Percentiles rank a stretch among this genome's conserved stretches.
These are phyloP conservation scores for Tulasnella sp. DNA, from an alignment of 768 basidiomycete species.

Conservation along the genomic window DNA sequence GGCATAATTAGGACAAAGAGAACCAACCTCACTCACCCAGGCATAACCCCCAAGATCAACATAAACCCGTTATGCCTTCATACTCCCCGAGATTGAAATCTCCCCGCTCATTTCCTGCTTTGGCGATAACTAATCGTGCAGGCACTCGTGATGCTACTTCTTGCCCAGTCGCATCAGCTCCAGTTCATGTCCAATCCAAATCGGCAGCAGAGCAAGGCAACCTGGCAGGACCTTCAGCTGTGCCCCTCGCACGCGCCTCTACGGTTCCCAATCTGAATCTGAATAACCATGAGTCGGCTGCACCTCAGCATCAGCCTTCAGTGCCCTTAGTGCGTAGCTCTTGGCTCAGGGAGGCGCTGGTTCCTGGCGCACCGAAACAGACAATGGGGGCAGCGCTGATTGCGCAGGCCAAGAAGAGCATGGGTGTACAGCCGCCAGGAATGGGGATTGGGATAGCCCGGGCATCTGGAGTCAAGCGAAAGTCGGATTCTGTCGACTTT, in stretches of 20 bases:
- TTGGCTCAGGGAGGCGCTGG: not conserved
- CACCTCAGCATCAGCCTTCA: not conserved
- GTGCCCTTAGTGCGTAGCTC: not conserved
- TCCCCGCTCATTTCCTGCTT: no score
- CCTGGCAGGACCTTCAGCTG: not conserved
- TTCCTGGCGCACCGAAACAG: not conserved
- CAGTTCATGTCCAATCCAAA: no score
- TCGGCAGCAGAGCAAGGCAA: no score
- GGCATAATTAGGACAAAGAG: slow-evolving; percentile 8
- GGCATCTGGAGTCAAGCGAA: slow-evolving; percentile 1
- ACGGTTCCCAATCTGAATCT: not conserved
- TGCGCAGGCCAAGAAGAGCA: slow-evolving; percentile 6
- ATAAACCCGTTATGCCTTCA: no score
- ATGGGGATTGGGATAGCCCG: not conserved
- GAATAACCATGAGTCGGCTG: not conserved
- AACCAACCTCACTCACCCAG: not conserved
- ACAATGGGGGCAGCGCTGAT: slow-evolving; percentile 1
- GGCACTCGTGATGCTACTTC: no score
- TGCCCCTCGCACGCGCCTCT: not conserved
- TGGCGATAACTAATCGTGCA: no score
- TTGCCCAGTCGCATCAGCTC: no score
- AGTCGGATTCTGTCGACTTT: not conserved
- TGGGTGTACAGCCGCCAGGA: not conserved
- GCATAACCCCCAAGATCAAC: no score
- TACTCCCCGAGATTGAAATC: no score